phyloP scores from a whole-genome alignment of 1,139 yeast genomes.

The Geotrichum carabidarum region DNA sequence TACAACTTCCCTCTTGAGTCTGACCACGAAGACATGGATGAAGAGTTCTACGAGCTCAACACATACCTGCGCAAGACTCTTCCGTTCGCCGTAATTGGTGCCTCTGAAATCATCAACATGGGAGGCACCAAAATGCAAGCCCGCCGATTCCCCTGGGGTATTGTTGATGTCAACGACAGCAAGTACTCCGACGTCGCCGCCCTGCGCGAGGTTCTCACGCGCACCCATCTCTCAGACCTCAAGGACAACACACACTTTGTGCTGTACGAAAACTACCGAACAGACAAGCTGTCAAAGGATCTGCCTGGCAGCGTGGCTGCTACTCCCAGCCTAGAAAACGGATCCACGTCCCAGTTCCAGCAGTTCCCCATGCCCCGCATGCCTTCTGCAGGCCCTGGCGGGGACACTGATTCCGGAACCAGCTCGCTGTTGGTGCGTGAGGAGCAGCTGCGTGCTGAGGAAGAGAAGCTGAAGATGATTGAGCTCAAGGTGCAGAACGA shows the following conservation, averaged over 20 bases:
- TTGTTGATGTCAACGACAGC: slow-evolving; percentile 80
- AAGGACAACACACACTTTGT: slow-evolving; percentile 93
- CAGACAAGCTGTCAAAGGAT: slow-evolving; percentile 63
- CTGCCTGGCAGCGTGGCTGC: slow-evolving; percentile 22
- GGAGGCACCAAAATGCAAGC: slow-evolving; percentile 41
- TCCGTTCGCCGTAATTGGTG: slow-evolving; percentile 87
- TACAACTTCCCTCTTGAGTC: slow-evolving; percentile 60
- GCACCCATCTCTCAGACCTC: slow-evolving; percentile 85
- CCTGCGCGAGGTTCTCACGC: slow-evolving; percentile 72
- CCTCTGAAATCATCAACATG: slow-evolving; percentile 56
- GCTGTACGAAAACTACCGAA: slow-evolving; percentile 88
- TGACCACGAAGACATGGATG: slow-evolving; percentile 27
- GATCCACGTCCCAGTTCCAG: slow-evolving; percentile 6
- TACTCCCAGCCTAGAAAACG: not conserved
- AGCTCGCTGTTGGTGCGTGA: slow-evolving; percentile 36
- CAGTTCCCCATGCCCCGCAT: slow-evolving; percentile 9
- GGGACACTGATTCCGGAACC: slow-evolving; percentile 23
- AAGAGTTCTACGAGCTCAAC: slow-evolving; percentile 52
- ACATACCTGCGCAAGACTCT: slow-evolving; percentile 64
- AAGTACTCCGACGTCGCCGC: slow-evolving; percentile 73
- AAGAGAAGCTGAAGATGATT: slow-evolving; percentile 39
- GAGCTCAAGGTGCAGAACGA: slow-evolving; percentile 85
- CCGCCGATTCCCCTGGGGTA: slow-evolving; percentile 92
- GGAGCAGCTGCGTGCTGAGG: slow-evolving; percentile 42
- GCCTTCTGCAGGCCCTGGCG: slow-evolving; percentile 8